These are phyloP conservation scores for Pythium volutum DNA, from an alignment of 352 stramenopile genomes.

Conservation along the genomic window DNA sequence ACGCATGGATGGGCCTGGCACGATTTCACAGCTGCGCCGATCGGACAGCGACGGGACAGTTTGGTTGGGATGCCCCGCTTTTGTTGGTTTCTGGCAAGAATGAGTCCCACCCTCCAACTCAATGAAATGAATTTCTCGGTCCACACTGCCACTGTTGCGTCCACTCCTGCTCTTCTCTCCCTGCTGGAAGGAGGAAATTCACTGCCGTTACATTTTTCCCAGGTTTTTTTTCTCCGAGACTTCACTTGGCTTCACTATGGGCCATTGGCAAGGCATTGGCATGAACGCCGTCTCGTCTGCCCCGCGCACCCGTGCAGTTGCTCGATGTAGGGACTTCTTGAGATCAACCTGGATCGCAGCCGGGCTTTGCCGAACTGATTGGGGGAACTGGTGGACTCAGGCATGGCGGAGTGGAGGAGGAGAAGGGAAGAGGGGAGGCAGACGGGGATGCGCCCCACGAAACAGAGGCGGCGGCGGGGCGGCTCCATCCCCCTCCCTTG, in stretches of 20 bases:
- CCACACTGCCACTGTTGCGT: not conserved
- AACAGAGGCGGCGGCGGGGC: constrained; percentile 13
- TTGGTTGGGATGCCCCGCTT: constrained; percentile 15
- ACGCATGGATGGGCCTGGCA: constrained; percentile 1
- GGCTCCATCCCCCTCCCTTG: not conserved
- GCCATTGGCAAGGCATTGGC: not conserved
- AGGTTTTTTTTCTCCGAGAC: not conserved
- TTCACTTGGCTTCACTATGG: constrained; percentile 20
- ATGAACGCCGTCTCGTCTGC: constrained; percentile 4
- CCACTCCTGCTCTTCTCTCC: constrained; percentile 3
- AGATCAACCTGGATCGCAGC: constrained; percentile 1
- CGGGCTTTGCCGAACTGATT: not conserved
- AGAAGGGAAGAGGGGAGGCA: not conserved
- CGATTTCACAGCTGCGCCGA: constrained; percentile 8
- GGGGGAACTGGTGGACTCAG: too few species aligned
- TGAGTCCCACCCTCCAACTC: constrained; percentile 10
- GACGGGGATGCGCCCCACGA: constrained; percentile 14
- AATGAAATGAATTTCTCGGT: constrained; percentile 3
- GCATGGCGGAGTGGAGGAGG: not conserved
- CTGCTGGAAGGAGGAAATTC: constrained; percentile 7
- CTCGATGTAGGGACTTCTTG: not conserved
- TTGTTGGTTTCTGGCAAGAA: constrained; percentile 20
- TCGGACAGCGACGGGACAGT: not conserved
- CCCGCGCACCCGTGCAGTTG: constrained; percentile 13
- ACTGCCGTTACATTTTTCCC: constrained; percentile 17